phyloP scores from a whole-genome alignment of 371 early-diverging fungal species.

The Mortierella sp. region DNA sequence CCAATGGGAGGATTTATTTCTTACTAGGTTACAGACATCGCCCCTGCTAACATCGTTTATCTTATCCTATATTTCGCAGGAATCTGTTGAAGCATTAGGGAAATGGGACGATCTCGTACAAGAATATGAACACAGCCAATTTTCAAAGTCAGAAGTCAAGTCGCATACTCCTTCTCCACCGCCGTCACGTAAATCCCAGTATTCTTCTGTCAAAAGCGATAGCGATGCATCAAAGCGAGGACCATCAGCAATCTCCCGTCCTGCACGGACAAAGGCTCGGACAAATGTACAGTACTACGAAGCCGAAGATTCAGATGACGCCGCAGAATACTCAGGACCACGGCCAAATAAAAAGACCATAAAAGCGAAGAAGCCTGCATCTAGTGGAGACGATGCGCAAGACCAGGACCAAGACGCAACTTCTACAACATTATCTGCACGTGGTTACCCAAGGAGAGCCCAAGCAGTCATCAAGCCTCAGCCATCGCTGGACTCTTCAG shows the following conservation, averaged over 20 bases:
- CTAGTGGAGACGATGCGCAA: conserved; percentile 53
- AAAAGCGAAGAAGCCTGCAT: conserved; percentile 37
- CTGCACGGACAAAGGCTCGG: conserved; percentile 40
- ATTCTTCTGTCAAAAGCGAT: conserved; percentile 22
- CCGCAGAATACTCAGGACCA: conserved; percentile 30
- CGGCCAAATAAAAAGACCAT: conserved; percentile 16
- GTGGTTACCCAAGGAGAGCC: conserved; percentile 41
- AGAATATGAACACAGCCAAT: conserved; percentile 55
- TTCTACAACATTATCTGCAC: conserved; percentile 32
- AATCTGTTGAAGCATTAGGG: conserved; percentile 51
- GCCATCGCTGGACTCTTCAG: conserved; percentile 35
- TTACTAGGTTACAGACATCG: background rate
- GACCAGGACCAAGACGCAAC: conserved; percentile 42
- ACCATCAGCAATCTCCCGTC: conserved; percentile 24
- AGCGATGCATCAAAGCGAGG: conserved; percentile 33
- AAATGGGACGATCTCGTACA: conserved; percentile 55
- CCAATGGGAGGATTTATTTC: background rate
- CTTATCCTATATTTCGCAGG: conserved; percentile 17
- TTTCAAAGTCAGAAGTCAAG: conserved; percentile 50
- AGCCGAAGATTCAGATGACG: conserved; percentile 50
- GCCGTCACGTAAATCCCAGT: conserved; percentile 35
- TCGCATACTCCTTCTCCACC: conserved; percentile 43
- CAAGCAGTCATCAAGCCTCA: conserved; percentile 25
- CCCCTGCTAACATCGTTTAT: background rate
- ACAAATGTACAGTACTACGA: conserved; percentile 51